Evolutionary conservation across 1,139 yeast species (phyloP), one percentile per base, ranked within the genome.

Genomic region (Magnusiomyces suaveolens): DNA sequence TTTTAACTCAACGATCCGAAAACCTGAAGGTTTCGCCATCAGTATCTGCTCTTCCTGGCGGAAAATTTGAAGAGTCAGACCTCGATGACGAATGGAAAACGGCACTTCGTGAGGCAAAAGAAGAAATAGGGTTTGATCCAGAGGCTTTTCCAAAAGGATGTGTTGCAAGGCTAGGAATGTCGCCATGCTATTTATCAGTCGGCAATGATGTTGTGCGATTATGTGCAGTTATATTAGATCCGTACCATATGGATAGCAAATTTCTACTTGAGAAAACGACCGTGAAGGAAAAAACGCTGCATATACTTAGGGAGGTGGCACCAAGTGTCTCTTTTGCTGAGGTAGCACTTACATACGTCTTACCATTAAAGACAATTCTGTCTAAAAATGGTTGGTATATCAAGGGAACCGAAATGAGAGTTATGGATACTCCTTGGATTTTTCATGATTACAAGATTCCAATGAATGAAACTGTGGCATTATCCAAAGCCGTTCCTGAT

Each of bases 31-130:
- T 77, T 54, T 88, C 87, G 67, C 87, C 92, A 0, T 95, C 96
- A 1, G 95, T 88, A 65, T 82, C 87, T 4, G 85, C 95, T 2
- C 72, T 88, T n/a, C 96, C 96, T 2, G 96, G 96, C 2, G 96
- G 96, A 2, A 83, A 82, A 64, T 86, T 92, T 4, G 96, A 88
- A 66, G 41, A 33, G 26, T 21, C 12, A 1, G 56, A 53, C 49
- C 32, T 29, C 26, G 80, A 76, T 0, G 63, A 72, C 2, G 87
- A 84, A 60, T 84, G 87, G 81, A 77, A 77, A 52, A 83, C 85
- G 43, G 82, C 95, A 0, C 71, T 92, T 60, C 73, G 96, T 49
- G 96, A 88, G 69, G 82, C 87, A 64, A 78, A 76, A 55, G 96
- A 88, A 67, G 96, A 88, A 65, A 85, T 87, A 51, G 96, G 95